Evolutionary conservation across 805 yeast genomes (phyloP), one percentile per base, ranked within the genome.

Genomic region (Cyberlindnera misumaiensis): DNA sequence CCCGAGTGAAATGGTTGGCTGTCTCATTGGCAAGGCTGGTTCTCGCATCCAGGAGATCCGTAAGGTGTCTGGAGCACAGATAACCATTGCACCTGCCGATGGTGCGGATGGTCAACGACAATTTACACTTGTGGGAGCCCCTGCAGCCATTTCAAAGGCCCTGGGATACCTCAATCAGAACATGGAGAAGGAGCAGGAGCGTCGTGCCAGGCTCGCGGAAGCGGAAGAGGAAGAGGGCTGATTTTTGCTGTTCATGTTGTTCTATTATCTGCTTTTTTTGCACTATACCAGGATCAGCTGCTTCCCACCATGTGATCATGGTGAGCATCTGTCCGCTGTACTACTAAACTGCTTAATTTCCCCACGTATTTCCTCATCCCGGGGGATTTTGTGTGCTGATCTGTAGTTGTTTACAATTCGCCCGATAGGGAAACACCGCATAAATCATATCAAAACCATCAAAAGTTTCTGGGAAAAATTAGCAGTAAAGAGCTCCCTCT

Each of bases 11-110:
- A 78, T 79, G 64, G 95, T 88, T 32, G 96, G 96, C 31, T 90
- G 95, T 36, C 68, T 88, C 39, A 85, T 88, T 51, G 96, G 96
- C 43, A 81, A 82, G 49, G 78, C 80, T 47, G 96, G 96, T 29
- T 66, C 84, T 22, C 75, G 94, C 62, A 86, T 88, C 48, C 93
- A 83, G 59, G 94, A 88, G 44, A 81, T 88, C 36, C 73, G 96
- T 51, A 77, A 82, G 50, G 71, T 71, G 27, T 75, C 88, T 35
- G 89, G 88, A 30, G 88, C 95, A 29, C 73, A 77, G 30, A 85
- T 88, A 55, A 75, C 79, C 5, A 84, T 88, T 47, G 77, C 83
- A 28, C 77, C 81, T 40, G 84, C 80, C 50, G 76, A 77, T 38
- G 76, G 75, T 49, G 80, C 74, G 28, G 65, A 74, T 32, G 73